Percentiles rank a stretch among this genome's conserved stretches.
Conservation (phyloP, 257 asterid species). For the Leonotis leonurus region DNA sequence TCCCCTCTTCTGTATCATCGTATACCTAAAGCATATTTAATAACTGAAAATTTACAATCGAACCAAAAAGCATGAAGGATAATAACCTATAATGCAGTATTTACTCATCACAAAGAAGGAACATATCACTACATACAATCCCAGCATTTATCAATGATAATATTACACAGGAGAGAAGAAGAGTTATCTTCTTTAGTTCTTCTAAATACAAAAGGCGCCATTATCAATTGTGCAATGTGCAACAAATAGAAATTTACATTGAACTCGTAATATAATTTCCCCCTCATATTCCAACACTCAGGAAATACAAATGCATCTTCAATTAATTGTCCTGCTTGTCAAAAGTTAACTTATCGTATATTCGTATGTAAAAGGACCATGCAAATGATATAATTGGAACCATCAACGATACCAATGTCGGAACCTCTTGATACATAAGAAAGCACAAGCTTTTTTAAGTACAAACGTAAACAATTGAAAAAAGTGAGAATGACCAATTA, state of each 20-base stretch:
- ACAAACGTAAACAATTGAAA: neutral
- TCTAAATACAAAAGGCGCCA: neutral
- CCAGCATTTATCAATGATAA: neutral
- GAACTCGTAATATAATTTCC: neutral
- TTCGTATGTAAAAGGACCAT: no score
- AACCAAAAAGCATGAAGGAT: neutral
- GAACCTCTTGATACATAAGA: neutral
- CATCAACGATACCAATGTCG: neutral
- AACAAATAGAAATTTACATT: neutral
- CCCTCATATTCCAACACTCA: neutral
- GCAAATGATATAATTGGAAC: neutral
- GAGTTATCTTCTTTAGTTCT: no score
- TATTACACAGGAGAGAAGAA: neutral
- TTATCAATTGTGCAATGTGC: neutral
- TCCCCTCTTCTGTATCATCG: conserved; percentile 93
- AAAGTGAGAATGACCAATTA: neutral
- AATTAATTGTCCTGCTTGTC: neutral
- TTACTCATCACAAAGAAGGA: neutral
- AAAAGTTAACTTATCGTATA: neutral
- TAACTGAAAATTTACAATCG: neutral
- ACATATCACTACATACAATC: neutral
- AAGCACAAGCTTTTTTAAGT: neutral
- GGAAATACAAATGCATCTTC: neutral
- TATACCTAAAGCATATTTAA: conserved; percentile 41
- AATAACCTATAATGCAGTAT: neutral